Percentiles rank a stretch among this genome's conserved stretches.
phyloP scores from a whole-genome alignment of 2,329 filamentous ascomycete genomes.

The Ramularia collo-cygni region DNA sequence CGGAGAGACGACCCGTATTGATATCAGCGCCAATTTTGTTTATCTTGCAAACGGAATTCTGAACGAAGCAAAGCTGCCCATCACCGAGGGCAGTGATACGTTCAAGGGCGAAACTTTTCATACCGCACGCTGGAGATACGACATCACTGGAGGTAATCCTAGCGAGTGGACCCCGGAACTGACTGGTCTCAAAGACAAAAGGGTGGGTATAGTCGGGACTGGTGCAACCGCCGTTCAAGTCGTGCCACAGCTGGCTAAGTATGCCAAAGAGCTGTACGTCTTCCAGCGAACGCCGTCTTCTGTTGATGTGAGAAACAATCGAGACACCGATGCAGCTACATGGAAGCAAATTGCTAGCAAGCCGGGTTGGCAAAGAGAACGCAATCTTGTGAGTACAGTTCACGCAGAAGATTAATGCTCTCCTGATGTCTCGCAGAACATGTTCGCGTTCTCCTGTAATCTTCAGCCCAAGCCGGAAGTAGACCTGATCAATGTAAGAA shows the following conservation, averaged over 20 bases:
- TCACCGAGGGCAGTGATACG: constrained; percentile 32
- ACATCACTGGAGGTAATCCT: constrained; percentile 34
- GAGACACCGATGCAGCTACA: constrained; percentile 36
- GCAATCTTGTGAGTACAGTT: constrained; percentile 22
- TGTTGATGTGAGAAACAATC: constrained; percentile 31
- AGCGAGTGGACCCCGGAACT: constrained; percentile 23
- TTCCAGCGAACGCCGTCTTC: constrained; percentile 40
- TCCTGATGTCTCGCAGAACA: constrained; percentile 31
- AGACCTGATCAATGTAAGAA: constrained; percentile 36
- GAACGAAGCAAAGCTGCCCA: constrained; percentile 40
- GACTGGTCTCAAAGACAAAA: constrained; percentile 34
- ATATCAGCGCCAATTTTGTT: constrained; percentile 34
- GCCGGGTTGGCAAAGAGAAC: constrained; percentile 46
- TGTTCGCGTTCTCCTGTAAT: constrained; percentile 34
- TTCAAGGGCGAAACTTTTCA: constrained; percentile 40
- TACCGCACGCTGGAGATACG: constrained; percentile 40
- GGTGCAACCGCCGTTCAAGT: constrained; percentile 39
- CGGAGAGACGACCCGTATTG: constrained; percentile 14
- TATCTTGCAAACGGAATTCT: constrained; percentile 38
- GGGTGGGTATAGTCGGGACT: constrained; percentile 40
- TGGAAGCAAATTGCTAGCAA: constrained; percentile 33
- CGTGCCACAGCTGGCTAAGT: constrained; percentile 35
- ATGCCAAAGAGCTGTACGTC: constrained; percentile 33
- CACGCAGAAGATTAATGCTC: too few relatives aligned
- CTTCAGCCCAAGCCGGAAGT: constrained; percentile 27